Evolutionary conservation across 2,329 filamentous ascomycete species (phyloP).

Genomic region (Hansfordia pulvinata): DNA sequence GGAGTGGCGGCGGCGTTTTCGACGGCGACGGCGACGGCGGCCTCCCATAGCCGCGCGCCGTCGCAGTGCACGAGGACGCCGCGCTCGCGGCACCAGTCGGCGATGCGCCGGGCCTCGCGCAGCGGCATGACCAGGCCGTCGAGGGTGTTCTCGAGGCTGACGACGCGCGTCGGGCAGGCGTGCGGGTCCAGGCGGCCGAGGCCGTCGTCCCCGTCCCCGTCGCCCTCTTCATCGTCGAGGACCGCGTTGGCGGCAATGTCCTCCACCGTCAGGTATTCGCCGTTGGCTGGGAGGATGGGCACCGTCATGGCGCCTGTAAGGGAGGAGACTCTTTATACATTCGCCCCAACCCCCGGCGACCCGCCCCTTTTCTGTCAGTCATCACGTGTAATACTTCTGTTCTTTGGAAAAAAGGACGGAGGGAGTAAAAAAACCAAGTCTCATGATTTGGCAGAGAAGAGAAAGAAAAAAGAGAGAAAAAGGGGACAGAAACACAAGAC

Average conservation of each 20-base stretch:
- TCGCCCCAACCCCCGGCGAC: too few species aligned
- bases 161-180: constrained; percentile 23
- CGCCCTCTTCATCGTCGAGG: neutral
- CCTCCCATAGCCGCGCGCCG: constrained; percentile 38
- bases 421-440: too few species aligned
- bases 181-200: constrained; percentile 28
- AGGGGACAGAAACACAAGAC: neutral
- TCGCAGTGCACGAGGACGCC: constrained; percentile 34
- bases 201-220: constrained; percentile 12
- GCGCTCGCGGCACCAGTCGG: constrained; percentile 17
- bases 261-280: constrained; percentile 26
- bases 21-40: constrained; percentile 26
- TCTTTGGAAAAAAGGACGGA: too few species aligned
- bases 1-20: too few species aligned
- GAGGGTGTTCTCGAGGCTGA: constrained; percentile 27
- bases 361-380: too few species aligned
- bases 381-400: too few species aligned
- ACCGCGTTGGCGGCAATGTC: constrained; percentile 15
- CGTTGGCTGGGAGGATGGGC: constrained; percentile 21
- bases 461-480: neutral
- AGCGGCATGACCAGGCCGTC: constrained; percentile 20
- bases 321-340: constrained; percentile 43
- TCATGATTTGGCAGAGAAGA: neutral
- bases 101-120: constrained; percentile 17
- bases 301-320: constrained; percentile 52